phyloP scores from a whole-genome alignment of 2,329 filamentous ascomycete species.

The Emericellopsis atlantica region DNA sequence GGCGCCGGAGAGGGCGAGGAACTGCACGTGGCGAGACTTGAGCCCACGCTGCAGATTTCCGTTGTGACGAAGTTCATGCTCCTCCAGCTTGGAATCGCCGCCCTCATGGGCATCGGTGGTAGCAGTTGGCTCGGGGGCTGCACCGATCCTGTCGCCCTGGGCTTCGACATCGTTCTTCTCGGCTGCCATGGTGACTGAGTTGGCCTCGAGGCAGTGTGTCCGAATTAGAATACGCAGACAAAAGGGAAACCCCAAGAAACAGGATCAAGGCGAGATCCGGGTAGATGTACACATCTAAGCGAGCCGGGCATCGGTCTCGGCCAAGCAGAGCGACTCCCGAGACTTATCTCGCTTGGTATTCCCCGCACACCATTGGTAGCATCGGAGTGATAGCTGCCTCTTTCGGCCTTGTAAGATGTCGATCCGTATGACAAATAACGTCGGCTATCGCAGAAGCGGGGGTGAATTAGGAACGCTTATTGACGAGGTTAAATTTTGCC shows the following conservation, averaged over 20 bases:
- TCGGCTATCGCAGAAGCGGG: too few relatives aligned
- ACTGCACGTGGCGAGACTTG: slow-evolving; percentile 27
- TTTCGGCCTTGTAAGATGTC: neutral
- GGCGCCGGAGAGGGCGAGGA: slow-evolving; percentile 26
- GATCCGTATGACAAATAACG: neutral
- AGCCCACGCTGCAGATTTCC: slow-evolving; percentile 22
- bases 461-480: too few relatives aligned
- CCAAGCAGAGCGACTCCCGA: too few relatives aligned
- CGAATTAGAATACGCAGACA: too few relatives aligned
- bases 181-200: neutral
- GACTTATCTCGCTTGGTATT: too few relatives aligned
- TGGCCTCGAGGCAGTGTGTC: too few relatives aligned
- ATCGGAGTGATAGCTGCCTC: neutral
- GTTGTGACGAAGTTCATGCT: slow-evolving; percentile 11
- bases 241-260: too few relatives aligned
- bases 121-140: neutral
- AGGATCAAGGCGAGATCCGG: too few relatives aligned
- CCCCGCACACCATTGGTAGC: neutral
- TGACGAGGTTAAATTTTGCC: too few relatives aligned
- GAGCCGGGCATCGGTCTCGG: too few relatives aligned
- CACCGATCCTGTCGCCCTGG: neutral
- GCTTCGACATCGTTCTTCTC: neutral
- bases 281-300: too few relatives aligned
- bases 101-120: neutral
- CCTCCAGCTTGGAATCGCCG: slow-evolving; percentile 8